These are phyloP conservation scores for Postia placenta DNA, from an alignment of 768 basidiomycete genomes.

Conservation along the genomic window DNA sequence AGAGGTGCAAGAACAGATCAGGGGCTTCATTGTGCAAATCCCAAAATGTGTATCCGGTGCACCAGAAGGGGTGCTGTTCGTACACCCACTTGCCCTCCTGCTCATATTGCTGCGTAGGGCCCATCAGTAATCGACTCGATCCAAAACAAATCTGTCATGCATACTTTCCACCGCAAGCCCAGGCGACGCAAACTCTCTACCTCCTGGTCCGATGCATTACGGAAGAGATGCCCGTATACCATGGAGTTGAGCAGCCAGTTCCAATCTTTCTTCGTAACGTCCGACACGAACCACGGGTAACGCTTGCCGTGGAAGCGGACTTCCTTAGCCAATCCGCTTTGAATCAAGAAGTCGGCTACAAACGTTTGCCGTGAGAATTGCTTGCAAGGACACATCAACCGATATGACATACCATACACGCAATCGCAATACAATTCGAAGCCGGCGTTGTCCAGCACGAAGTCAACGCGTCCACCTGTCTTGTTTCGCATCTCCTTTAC, in stretches of 20 bases:
- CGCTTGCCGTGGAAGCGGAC: conserved; percentile 95
- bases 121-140: neutral
- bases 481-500: conserved; percentile 48
- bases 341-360: conserved; percentile 87
- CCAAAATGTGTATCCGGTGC: conserved; percentile 95
- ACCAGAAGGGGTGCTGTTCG: conserved; percentile 93
- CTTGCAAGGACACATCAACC: too few relatives aligned
- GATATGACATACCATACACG: conserved; percentile 59
- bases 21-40: conserved; percentile 79
- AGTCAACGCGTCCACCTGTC: conserved; percentile 38
- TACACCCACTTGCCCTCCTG: conserved; percentile 91
- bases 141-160: conserved; percentile 2
- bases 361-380: neutral
- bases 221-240: conserved; percentile 91
- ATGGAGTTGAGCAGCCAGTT: conserved; percentile 84
- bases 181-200: conserved; percentile 74
- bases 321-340: conserved; percentile 78
- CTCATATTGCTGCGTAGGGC: conserved; percentile 66
- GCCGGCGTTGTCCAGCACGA: conserved; percentile 84
- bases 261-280: conserved; percentile 93
- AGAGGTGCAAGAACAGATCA: conserved; percentile 88
- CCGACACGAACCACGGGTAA: conserved; percentile 92
- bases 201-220: conserved; percentile 73
- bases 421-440: conserved; percentile 85
- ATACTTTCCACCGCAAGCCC: conserved; percentile 86